Conservation (phyloP, 371 early-diverging fungal species). For the Mucor indicus region DNA sequence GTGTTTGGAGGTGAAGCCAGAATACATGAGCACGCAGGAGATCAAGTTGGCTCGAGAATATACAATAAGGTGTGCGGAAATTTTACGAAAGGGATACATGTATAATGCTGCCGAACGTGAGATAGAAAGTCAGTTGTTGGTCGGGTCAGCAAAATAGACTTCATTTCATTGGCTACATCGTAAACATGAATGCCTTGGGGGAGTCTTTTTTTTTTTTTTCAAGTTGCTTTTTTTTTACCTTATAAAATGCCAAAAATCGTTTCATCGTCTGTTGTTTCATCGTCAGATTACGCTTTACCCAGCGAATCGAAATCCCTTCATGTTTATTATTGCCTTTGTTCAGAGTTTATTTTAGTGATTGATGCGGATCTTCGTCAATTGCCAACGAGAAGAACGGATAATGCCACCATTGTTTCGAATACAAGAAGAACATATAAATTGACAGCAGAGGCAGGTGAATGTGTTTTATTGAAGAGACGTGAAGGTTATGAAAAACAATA, state of each 20-base stretch:
- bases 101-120: slow-evolving; percentile 33
- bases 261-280: slow-evolving; percentile 62
- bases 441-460: slow-evolving; percentile 48
- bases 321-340: slow-evolving; percentile 74
- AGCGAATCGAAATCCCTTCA: slow-evolving; percentile 48
- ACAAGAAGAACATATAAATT: slow-evolving; percentile 60
- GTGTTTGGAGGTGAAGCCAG: slow-evolving; percentile 15
- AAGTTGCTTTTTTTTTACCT: too few relatives aligned
- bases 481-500: slow-evolving; percentile 62
- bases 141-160: too few relatives aligned
- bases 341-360: slow-evolving; percentile 70
- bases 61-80: slow-evolving; percentile 25
- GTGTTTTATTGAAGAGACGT: slow-evolving; percentile 46
- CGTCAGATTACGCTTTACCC: slow-evolving; percentile 51
- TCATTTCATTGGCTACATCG: too few relatives aligned
- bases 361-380: slow-evolving; percentile 58
- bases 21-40: slow-evolving; percentile 12
- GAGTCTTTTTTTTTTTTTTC: too few relatives aligned
- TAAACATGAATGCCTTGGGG: too few relatives aligned
- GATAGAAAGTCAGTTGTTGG: too few relatives aligned
- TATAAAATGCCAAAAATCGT: slow-evolving; percentile 63
- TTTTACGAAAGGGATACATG: slow-evolving; percentile 28
- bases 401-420: slow-evolving; percentile 62
- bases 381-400: slow-evolving; percentile 63
- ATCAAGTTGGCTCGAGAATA: slow-evolving; percentile 29